Base-by-base conservation (phyloP, 306 rosid genomes). In the Trifolium repens region DNA sequence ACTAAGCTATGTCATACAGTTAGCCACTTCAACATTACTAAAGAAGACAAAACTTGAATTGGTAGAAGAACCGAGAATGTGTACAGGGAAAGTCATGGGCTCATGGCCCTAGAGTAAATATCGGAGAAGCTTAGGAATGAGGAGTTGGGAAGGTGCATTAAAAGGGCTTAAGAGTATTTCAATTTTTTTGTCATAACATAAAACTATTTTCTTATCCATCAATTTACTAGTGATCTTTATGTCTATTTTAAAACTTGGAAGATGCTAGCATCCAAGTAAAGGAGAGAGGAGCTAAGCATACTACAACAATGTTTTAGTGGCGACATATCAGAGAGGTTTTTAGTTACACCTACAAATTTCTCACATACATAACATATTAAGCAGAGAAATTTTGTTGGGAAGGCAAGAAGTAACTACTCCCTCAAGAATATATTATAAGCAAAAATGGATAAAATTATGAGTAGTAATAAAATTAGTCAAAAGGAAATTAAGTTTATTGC, bases 1-100 rank as follows among this genome's bases (percentile, higher is more conserved):
- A 55, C 30, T 13, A 13, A 30, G 67, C 67, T 34, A 62, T 62
- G 46, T 34, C 35, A 35, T 62, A 62, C 44, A 8, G 46, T 42
- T 59, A 24, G 47, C 59, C n/a, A 73, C 47, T 32, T 46, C 52
- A 77, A 40, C 10, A 76, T 54, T 74, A 49, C 37, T 74, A 74
- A 62, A 47, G 37, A 62, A 10, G 42, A 42, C 30, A 15, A 52
- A 53, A 53, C 58, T 46, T 66, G 73, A 76, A 66, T 42, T 66
- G 19, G 32, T 54, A 42, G 66, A 3, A 30, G 32, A 27, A 27
- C 32, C 32, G 42, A 61, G 71, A 35, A 64, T 37, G 54, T 75
- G 55, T 22, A 22, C 52, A 24, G 19, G 58, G 44, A 6, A 50
- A 50, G 16, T 13, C 53, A 64, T 63, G 30, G 32, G 30, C 22